Evolutionary conservation across 306 rosid species (phyloP), one percentile per base, ranked within the genome.

Genomic region (Lathyrus oleraceus): DNA sequence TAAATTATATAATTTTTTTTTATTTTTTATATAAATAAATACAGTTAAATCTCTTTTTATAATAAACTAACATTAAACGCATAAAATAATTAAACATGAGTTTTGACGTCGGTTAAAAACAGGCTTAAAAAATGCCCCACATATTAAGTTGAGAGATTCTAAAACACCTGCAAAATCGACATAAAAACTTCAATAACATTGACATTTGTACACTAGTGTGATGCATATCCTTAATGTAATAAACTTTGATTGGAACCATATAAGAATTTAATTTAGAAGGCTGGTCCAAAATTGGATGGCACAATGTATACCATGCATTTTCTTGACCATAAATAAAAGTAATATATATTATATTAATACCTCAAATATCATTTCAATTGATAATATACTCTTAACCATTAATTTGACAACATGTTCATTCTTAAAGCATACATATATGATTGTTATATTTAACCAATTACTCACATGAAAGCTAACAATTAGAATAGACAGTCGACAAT

Each of bases 391-490:
- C 14, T 51, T 53, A 5, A 21, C 15, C 59, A 53, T 19, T 51
- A 51, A 19, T 51, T 51, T 51, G 57, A 51, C 6, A 51, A 19
- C 10, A 17, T 51, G 57, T 53, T 53, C 30, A 53, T 53, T 53
- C 32, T 20, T 21, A 20, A 21, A 10, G 30, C 30, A 20, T 52
- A 10, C 14, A 53, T 53, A 51, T 53, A 21, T 53, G 60, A 53
- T 53, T 53, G 60, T 53, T 53, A 53, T 53, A 53, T 53, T 10
- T 53, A 53, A 53, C 60, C 60, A 53, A 10, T n/a, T 53, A 23
- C 60, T 21, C 32, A 53, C 60, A 53, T 53, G 60, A 53, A 53
- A 53, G 60, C 60, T 21, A 53, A 11, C 15, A 0, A 21, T 53
- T 53, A 53, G 35, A 53, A 21, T 53, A 3, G 60, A 53, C 60